phyloP scores from a whole-genome alignment of 2,329 filamentous ascomycete species.

The Xenoacremonium recifei region DNA sequence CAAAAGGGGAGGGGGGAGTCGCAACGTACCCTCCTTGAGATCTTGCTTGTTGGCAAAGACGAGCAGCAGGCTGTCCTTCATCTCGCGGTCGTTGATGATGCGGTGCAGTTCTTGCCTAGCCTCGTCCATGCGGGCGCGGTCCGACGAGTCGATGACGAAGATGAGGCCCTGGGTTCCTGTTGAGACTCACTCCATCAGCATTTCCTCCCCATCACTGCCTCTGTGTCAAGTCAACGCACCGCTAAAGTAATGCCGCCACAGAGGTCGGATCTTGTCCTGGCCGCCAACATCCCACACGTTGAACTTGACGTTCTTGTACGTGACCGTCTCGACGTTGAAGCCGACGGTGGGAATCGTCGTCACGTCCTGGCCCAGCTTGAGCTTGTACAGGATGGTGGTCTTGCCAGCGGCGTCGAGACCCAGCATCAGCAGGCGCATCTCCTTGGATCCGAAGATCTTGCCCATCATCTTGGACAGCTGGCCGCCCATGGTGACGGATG shows the following conservation, averaged over 20 bases:
- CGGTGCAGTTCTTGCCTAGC: conserved; percentile 91
- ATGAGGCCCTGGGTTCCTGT: conserved; percentile 93
- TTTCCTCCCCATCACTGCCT: neutral
- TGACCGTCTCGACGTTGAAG: conserved; percentile 98
- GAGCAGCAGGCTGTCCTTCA: conserved; percentile 90
- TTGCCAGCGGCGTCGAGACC: conserved; percentile 97
- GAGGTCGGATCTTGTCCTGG: conserved; percentile 96
- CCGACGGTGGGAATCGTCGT: conserved; percentile 98
- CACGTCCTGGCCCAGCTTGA: conserved; percentile 97
- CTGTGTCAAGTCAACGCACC: conserved; percentile 45
- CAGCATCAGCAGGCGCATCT: conserved; percentile 98
- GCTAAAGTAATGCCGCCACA: conserved; percentile 97
- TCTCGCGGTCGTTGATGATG: conserved; percentile 97
- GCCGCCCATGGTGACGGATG: conserved; percentile 71
- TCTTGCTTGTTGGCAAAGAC: conserved; percentile 99
- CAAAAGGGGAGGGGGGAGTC: neutral
- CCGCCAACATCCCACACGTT: conserved; percentile 99
- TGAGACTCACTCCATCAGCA: conserved; percentile 5
- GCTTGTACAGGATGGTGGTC: conserved; percentile 98
- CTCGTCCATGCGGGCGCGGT: conserved; percentile 88
- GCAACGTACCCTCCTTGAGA: conserved; percentile 69
- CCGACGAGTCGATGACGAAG: conserved; percentile 96
- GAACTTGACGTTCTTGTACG: conserved; percentile 99
- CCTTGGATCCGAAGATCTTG: conserved; percentile 98
- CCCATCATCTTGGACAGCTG: conserved; percentile 95